Percentiles rank a stretch among this genome's conserved stretches.
These are phyloP conservation scores for Tuber borchii DNA, from an alignment of 495 filamentous ascomycete genomes.

Conservation along the genomic window DNA sequence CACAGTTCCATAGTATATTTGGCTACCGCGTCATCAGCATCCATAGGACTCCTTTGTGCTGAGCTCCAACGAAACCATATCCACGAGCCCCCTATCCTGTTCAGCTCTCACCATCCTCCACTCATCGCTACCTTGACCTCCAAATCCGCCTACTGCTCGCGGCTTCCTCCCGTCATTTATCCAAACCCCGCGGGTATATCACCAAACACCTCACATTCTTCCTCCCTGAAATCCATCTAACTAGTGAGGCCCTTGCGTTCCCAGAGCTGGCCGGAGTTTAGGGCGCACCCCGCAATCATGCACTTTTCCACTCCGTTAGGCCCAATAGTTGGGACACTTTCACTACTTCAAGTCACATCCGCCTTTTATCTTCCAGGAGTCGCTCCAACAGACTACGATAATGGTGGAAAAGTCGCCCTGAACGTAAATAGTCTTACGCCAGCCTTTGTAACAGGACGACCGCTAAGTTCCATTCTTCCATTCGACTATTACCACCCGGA, in stretches of 20 bases:
- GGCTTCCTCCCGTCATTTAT: background rate
- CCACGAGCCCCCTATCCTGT: background rate
- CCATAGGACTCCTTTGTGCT: background rate
- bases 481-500: constrained; percentile 89
- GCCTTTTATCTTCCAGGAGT: constrained; percentile 96
- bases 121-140: background rate
- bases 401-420: constrained; percentile 70
- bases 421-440: constrained; percentile 90
- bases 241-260: background rate
- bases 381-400: constrained; percentile 82
- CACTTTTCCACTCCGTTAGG: constrained; percentile 19
- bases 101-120: background rate
- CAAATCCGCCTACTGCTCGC: background rate
- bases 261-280: background rate
- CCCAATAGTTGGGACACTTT: constrained; percentile 30
- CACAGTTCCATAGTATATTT: background rate
- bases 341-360: constrained; percentile 51
- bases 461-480: constrained; percentile 75
- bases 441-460: constrained; percentile 39
- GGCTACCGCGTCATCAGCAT: background rate
- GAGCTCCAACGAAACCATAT: background rate
- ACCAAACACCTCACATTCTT: background rate
- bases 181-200: background rate
- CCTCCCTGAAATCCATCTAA: background rate
- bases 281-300: constrained; percentile 22